Base-by-base conservation (phyloP, 257 asterid species). In the Dorcoceras hygrometricum region DNA sequence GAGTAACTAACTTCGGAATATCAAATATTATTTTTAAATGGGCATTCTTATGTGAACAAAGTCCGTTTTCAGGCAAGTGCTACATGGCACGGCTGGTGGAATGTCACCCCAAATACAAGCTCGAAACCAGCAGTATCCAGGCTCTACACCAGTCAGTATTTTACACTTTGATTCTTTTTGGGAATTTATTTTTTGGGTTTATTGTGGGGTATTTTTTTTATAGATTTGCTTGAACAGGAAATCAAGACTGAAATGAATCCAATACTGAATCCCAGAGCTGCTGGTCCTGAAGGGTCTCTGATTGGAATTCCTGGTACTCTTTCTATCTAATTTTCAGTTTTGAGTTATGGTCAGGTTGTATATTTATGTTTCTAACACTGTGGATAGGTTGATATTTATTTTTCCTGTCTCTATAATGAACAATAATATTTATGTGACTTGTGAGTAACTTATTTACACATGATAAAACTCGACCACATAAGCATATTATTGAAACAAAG, bases 71-170 rank as follows among this genome's bases (percentile, higher is more conserved):
- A 94, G 99, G 88, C 96, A 84, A 80, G 82, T 90, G 78, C 78
- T 87, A 57, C 96, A 89, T 69, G 95, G 96, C 78, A 7, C 83
- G 51, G 82, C 87, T 62, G 96, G 95, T 71, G 94, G 85, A 60
- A 88, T 89, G 87, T 87, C 98, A 25, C 87, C 99, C 5, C 99
- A 90, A 73, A 92, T 89, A 71, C 99, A 91, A 78, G 80, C 84
- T 62, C 87, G 95, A 59, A 84, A 81, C 84, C 99, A 90, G 74
- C 99, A 90, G 78, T 88, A 87, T 81, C 95, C 95, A 8, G 99
- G 95, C 59, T 81, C 99, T 81, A 60, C 95, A 29, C 86, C 90
- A 18, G 99, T 94, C 57, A 80, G 97, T 82, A 73, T 63, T 66
- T 75, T 62, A 11, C 68, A 48, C 57, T n/a, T 76, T 46, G 26